Base-by-base conservation (phyloP, 129 eudicot genomes). In the Helianthus tuberosus region DNA sequence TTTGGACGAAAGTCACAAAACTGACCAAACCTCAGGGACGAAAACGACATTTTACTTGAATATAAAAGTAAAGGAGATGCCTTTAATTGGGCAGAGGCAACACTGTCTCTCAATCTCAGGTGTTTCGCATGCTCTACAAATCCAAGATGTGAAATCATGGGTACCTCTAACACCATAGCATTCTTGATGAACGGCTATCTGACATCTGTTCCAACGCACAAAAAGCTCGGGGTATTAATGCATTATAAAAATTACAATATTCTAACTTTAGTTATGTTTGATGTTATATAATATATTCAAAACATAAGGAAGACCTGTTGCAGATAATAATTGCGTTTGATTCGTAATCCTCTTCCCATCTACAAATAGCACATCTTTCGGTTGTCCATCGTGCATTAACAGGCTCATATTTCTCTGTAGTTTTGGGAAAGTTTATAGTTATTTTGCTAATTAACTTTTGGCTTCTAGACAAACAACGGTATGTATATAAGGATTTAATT, bases 131-230 rank as follows among this genome's bases (percentile, higher is more conserved):
- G 96, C 91, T 79, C 98, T 83, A 74, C 98, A 93, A 71, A 93
- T 96, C 98, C 98, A 93, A 16, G 89, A 88, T 70, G 98, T 85
- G 66, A 93, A 86, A 85, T 93, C 97, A 57, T 83, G 81, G 74
- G 69, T 71, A 64, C 75, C 71, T 29, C 82, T 81, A 68, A 75
- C 93, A 17, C 98, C 98, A 73, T 93, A 90, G 80, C 98, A 93
- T 83, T 93, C 98, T 88, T 90, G 97, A 82, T 90, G 98, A 36
- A 93, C 96, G 9, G 97, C 98, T 77, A 93, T 93, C 83, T 93
- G 96, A 73, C 98, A 93, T 77, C 98, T 92, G 76, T 48, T 51
- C 50, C 67, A 70, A 48, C 8, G 20, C 23, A 36, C 68, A 53
- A 43, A 43, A 76, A 65, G 46, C 25, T 10, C 61, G 15, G 16